Conservation (phyloP, 1,284 basidiomycete genomes). For the Testicularia cyperi region DNA sequence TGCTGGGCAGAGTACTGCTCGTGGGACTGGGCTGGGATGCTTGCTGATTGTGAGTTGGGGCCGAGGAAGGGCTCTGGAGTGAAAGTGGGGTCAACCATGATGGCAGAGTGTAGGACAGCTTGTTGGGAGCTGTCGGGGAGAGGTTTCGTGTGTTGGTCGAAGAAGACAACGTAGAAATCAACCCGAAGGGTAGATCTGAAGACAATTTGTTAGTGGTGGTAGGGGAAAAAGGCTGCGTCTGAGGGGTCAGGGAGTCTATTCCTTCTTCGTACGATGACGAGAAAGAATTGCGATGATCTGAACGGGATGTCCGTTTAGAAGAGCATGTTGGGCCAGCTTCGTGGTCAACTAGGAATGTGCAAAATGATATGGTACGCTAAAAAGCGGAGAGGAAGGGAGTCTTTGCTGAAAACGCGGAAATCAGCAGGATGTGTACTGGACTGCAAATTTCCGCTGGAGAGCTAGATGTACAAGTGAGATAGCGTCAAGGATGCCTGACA, state of each 20-base stretch:
- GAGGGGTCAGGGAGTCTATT: constrained; percentile 31
- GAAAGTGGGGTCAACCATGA: constrained; percentile 36
- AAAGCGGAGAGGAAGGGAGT: constrained; percentile 13
- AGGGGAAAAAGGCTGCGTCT: constrained; percentile 32
- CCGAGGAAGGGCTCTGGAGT: constrained; percentile 33
- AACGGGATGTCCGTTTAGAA: constrained; percentile 41
- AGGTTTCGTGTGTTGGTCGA: constrained; percentile 17
- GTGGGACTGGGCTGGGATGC: constrained; percentile 13
- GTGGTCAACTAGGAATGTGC: constrained; percentile 34
- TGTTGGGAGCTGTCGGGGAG: constrained; percentile 29
- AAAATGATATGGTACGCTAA: constrained; percentile 34
- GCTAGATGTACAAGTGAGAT: constrained; percentile 1
- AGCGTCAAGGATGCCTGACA: too few species aligned
- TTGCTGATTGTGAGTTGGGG: constrained; percentile 15
- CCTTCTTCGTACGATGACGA: constrained; percentile 37
- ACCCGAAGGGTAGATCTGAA: constrained; percentile 36
- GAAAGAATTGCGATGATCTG: constrained; percentile 26
- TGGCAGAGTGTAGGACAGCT: constrained; percentile 34
- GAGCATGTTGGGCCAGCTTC: constrained; percentile 44
- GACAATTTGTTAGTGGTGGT: constrained; percentile 15
- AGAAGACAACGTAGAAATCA: constrained; percentile 46
- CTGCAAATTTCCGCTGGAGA: constrained; percentile 14
- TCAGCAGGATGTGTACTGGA: background rate
- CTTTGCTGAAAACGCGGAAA: constrained; percentile 11
- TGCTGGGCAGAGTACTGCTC: constrained; percentile 10